Percentiles rank a stretch among this genome's conserved stretches.
These are phyloP conservation scores for Ichthyophthirius multifiliis DNA, from an alignment of 169 alveolate genomes.

Conservation along the genomic window DNA sequence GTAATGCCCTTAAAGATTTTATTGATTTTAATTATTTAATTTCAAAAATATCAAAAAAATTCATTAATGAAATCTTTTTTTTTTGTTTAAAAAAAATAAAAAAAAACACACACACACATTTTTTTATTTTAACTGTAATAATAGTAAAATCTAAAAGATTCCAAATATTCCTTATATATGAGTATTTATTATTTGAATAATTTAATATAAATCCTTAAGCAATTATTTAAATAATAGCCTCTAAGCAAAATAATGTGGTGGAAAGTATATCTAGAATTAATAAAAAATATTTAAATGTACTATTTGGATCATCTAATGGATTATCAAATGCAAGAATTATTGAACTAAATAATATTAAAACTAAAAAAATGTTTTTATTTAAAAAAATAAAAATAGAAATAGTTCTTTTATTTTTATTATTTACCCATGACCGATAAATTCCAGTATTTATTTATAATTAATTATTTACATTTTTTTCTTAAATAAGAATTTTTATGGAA, in stretches of 20 bases:
- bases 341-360: neutral
- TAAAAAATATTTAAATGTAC: neutral
- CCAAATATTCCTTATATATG: constrained; percentile 3
- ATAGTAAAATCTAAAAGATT: constrained; percentile 1
- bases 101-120: no score
- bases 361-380: neutral
- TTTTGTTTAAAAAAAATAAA: neutral
- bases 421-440: neutral
- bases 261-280: neutral
- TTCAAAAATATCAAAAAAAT: neutral
- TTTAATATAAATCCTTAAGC: neutral
- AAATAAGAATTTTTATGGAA: neutral
- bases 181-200: neutral
- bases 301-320: neutral
- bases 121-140: neutral
- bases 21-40: neutral
- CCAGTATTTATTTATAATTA: neutral
- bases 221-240: neutral
- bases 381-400: neutral
- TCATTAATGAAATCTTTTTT: neutral
- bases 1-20: neutral
- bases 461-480: neutral
- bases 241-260: neutral
- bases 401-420: neutral
- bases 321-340: neutral